Percentiles rank a stretch among this genome's conserved stretches.
Evolutionary conservation across 805 yeast species (phyloP).

Genomic region (Brettanomyces anomalus): DNA sequence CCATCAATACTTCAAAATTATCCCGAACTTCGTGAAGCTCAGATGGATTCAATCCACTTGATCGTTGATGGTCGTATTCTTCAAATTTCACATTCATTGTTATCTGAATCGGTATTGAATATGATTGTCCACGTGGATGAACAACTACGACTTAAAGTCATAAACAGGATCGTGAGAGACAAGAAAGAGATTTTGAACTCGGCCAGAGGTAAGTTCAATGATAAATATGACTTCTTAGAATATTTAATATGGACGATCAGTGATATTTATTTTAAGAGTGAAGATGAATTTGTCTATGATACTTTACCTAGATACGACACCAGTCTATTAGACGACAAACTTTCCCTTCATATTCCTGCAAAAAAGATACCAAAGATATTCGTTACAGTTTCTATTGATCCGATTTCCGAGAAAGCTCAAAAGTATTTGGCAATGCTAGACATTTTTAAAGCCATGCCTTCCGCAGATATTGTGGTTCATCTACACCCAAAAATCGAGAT

Average conservation of each 20-base stretch:
- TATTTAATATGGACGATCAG: constrained; percentile 13
- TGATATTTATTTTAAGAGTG: constrained; percentile 18
- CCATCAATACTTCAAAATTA: no score
- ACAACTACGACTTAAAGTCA: constrained; percentile 29
- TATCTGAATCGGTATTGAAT: constrained; percentile 16
- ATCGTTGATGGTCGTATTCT: no score
- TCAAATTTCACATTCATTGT: no score
- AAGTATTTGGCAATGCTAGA: constrained; percentile 38
- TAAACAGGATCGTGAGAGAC: constrained; percentile 4
- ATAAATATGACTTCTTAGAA: constrained; percentile 16
- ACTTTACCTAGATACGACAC: constrained; percentile 16
- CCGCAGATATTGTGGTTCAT: constrained; percentile 43
- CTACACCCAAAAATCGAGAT: constrained; percentile 43
- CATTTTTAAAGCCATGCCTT: constrained; percentile 32
- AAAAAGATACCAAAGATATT: constrained; percentile 29
- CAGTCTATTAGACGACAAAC: background rate
- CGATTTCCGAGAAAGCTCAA: constrained; percentile 63
- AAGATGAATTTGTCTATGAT: constrained; percentile 20
- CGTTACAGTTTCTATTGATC: constrained; percentile 58
- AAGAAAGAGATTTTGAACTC: background rate
- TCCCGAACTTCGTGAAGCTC: no score
- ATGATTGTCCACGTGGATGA: constrained; percentile 39
- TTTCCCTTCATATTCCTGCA: constrained; percentile 4
- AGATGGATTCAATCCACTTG: no score
- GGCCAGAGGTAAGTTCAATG: constrained; percentile 3